Conservation (phyloP, 176 grass and related monocot genomes). For the Guadua angustifolia region DNA sequence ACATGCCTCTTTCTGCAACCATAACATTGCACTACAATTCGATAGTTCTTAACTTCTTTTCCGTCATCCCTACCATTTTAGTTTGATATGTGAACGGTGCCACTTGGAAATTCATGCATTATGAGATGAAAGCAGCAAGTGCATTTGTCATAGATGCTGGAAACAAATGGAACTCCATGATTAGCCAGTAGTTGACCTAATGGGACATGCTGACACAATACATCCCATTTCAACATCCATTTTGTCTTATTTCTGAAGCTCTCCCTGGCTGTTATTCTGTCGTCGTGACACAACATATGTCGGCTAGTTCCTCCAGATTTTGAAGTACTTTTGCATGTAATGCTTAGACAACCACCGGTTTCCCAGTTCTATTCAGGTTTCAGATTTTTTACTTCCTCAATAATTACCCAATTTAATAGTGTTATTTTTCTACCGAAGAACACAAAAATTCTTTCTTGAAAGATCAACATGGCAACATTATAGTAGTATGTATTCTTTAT, state of each 20-base stretch:
- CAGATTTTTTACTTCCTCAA: background rate
- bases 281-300: background rate
- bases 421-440: constrained; percentile 19
- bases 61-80: background rate
- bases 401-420: background rate
- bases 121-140: constrained; percentile 1
- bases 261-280: constrained; percentile 21
- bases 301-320: constrained; percentile 3
- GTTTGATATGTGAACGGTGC: background rate
- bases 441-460: background rate
- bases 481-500: background rate
- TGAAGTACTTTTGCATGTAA: background rate
- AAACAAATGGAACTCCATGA: constrained; percentile 21
- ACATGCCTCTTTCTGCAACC: constrained; percentile 16
- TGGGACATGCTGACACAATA: background rate
- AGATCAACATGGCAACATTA: background rate
- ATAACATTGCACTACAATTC: constrained; percentile 3
- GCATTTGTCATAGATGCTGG: constrained; percentile 13
- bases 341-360: background rate
- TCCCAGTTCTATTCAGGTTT: constrained; percentile 23
- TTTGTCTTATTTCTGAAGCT: constrained; percentile 29
- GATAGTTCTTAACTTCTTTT: background rate
- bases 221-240: constrained; percentile 20
- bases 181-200: constrained; percentile 20
- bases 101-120: constrained; percentile 16